Evolutionary conservation across 257 asterid species (phyloP).

Genomic region (Solanum okadae): DNA sequence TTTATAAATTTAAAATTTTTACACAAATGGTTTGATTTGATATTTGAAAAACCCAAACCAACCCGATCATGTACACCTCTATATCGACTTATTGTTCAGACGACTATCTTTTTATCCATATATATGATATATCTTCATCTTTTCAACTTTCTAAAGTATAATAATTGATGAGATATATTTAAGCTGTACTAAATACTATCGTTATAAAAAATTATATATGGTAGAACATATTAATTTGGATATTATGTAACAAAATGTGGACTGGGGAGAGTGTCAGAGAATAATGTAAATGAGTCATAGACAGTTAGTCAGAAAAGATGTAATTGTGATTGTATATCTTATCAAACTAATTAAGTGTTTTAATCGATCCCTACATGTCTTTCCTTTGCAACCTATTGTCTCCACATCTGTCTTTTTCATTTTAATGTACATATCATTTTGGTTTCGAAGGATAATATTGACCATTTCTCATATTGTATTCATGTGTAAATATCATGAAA

Average conservation of each 20-base stretch:
- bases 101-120: background rate
- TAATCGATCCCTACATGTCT: background rate
- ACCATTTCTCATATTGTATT: background rate
- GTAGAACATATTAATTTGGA: background rate
- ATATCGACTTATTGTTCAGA: background rate
- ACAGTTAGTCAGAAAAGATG: background rate
- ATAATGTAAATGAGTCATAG: background rate
- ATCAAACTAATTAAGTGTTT: background rate
- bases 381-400: background rate
- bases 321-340: background rate
- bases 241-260: background rate
- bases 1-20: too few species aligned
- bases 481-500: background rate
- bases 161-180: background rate
- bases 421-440: background rate
- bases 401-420: background rate
- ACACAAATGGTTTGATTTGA: too few species aligned
- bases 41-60: too few species aligned
- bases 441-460: background rate
- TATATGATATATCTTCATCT: background rate
- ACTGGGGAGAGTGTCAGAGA: background rate
- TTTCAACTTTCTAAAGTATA: background rate
- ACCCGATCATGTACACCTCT: too few species aligned
- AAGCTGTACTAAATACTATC: background rate
- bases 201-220: background rate